These are phyloP conservation scores for Torulaspora maleeae DNA, from an alignment of 805 yeast genomes.

Conservation along the genomic window DNA sequence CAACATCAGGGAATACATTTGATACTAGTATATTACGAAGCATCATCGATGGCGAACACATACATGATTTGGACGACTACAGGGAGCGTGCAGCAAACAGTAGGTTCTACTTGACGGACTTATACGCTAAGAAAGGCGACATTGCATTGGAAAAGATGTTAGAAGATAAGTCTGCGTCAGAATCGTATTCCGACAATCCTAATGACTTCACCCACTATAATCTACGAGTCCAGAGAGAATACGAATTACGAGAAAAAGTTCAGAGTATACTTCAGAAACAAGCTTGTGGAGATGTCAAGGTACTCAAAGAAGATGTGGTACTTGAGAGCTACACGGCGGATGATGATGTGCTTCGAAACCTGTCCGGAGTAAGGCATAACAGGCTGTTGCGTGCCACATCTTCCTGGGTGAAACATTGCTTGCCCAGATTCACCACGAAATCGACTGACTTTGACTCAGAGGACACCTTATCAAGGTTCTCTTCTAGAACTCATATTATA, in stretches of 20 bases:
- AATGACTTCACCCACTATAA: constrained; percentile 37
- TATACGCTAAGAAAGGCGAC: constrained; percentile 12
- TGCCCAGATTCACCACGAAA: not conserved
- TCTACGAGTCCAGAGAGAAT: constrained; percentile 34
- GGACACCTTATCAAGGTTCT: constrained; percentile 4
- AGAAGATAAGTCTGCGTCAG: not conserved
- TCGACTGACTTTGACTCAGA: not conserved
- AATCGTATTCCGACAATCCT: constrained; percentile 5
- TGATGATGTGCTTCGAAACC: constrained; percentile 8
- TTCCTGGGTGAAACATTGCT: not conserved
- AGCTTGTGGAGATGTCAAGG: constrained; percentile 18
- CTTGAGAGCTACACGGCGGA: constrained; percentile 17
- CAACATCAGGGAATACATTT: constrained; percentile 7
- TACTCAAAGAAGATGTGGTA: constrained; percentile 17
- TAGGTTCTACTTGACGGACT: constrained; percentile 24
- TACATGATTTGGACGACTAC: constrained; percentile 17
- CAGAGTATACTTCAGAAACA: constrained; percentile 18
- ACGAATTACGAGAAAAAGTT: constrained; percentile 29
- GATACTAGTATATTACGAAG: constrained; percentile 14
- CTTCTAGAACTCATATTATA: constrained; percentile 20
- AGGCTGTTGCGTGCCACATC: constrained; percentile 3
- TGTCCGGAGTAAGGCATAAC: not conserved
- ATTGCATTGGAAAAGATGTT: constrained; percentile 8
- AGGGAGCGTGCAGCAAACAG: constrained; percentile 19
- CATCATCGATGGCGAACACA: constrained; percentile 19